Evolutionary conservation across 23 red algal genomes (phyloP), one percentile per base, ranked within the genome.

Genomic region (Gracilaria gracilis): DNA sequence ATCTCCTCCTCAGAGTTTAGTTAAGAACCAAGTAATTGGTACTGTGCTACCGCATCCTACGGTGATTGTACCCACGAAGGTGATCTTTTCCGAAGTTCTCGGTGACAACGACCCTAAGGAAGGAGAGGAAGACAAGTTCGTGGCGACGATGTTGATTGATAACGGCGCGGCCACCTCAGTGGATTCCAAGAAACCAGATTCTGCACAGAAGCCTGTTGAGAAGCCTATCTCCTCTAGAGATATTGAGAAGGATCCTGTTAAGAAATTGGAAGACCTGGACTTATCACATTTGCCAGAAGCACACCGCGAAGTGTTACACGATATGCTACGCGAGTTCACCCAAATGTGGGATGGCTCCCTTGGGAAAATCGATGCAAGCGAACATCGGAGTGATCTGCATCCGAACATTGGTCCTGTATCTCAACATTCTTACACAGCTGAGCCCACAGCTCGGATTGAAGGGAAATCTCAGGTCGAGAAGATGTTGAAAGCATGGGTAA

Each of bases 401-500:
- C 27, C 25, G 13, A 12, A 13, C 61, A 31, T 6, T 7, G 4
- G 32, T 4, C 61, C 61, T 28, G 9, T 67, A 7, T 31, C 25
- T 7, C 32, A 28, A 34, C 32, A 28, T 12, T 13, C 61, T 6
- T 67, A 9, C 13, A 4, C 5, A 13, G 9, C 61, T 7, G 27
- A 12, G 5, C 61, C 61, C 4, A 34, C 61, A 4, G 32, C 61
- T 31, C 32, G 13, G 25, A 9, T 7, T 7, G 27, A 31, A 67
- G 61, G 9, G 32, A 31, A 28, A 67, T 67, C 32, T 34, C 39
- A 88, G 76, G 67, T 88, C 21, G 44, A 79, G 21, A 39, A 55
- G 8, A 74, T 76, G 69, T 37, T 75, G 27, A 36, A n/a, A 40
- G 71, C 40, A 50, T 9, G 61, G 0, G 67, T 54, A 15, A 76